These are phyloP conservation scores for Mentha longifolia DNA, from an alignment of 257 asterid species.

Conservation along the genomic window DNA sequence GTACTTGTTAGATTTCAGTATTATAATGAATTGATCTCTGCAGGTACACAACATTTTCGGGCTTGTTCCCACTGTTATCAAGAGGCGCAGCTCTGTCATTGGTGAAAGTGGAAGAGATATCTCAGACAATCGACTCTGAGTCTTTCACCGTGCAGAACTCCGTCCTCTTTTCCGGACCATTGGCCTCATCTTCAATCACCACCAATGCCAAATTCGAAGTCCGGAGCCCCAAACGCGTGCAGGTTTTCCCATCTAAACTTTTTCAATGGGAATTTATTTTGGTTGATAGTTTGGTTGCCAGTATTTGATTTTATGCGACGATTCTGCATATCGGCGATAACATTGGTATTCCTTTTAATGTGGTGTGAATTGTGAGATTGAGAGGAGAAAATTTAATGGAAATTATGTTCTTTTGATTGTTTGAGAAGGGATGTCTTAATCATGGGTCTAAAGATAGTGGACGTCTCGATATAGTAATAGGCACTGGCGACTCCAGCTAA, in stretches of 20 bases:
- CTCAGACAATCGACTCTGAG: slow-evolving; percentile 78
- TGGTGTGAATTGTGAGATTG: too few relatives aligned
- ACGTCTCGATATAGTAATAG: too few relatives aligned
- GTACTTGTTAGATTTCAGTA: neutral
- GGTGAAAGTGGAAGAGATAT: slow-evolving; percentile 82
- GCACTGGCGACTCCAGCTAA: too few relatives aligned
- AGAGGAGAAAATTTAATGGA: too few relatives aligned
- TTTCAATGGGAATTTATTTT: neutral
- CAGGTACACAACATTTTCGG: slow-evolving; percentile 84
- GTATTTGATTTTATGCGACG: too few relatives aligned
- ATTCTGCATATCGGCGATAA: too few relatives aligned
- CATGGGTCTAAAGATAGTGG: too few relatives aligned
- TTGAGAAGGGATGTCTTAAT: too few relatives aligned
- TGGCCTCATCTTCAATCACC: slow-evolving; percentile 70
- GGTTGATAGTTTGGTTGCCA: neutral
- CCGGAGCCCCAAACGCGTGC: slow-evolving; percentile 93
- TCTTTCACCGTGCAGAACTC: slow-evolving; percentile 79
- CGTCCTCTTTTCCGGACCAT: slow-evolving; percentile 74
- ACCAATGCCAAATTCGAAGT: slow-evolving; percentile 93
- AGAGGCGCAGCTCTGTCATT: slow-evolving; percentile 65
- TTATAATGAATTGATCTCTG: slow-evolving; percentile 1
- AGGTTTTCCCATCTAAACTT: slow-evolving; percentile 47
- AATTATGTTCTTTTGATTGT: too few relatives aligned
- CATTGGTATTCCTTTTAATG: too few relatives aligned
- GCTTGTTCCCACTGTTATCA: slow-evolving; percentile 77